These are phyloP conservation scores for Podaxis sp. DNA, from an alignment of 768 basidiomycete genomes.

Conservation along the genomic window DNA sequence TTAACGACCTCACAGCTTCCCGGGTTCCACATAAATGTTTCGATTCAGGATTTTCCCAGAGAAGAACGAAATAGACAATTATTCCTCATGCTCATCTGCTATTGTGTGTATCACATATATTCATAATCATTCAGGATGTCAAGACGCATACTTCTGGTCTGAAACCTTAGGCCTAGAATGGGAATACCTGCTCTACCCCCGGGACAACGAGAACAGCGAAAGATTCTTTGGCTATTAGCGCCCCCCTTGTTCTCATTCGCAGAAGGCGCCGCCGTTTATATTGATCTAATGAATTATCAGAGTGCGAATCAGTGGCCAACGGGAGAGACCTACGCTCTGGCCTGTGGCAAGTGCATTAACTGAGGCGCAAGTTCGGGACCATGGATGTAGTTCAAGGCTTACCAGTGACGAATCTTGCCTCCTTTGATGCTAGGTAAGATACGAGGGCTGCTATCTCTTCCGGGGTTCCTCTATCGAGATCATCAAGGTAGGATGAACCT, in stretches of 20 bases:
- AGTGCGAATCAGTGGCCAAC: background rate
- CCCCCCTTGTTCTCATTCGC: constrained; percentile 7
- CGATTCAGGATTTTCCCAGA: no score
- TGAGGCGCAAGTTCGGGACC: background rate
- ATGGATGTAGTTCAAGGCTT: background rate
- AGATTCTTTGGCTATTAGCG: constrained; percentile 12
- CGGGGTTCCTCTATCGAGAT: background rate
- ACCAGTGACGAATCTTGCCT: constrained; percentile 22
- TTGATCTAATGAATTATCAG: background rate
- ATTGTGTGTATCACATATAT: background rate
- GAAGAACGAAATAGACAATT: no score
- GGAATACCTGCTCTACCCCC: background rate
- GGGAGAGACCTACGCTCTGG: background rate
- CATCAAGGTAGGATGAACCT: background rate
- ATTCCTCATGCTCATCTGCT: no score
- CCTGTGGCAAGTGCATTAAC: background rate
- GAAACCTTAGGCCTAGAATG: background rate
- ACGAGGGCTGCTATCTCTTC: constrained; percentile 22
- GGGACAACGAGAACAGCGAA: background rate
- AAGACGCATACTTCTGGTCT: no score
- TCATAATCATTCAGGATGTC: background rate
- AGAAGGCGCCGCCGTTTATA: constrained; percentile 16
- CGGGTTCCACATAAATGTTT: no score
- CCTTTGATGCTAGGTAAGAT: constrained; percentile 23
- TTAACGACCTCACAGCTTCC: no score